Evolutionary conservation across 1,284 basidiomycete genomes (phyloP).

Genomic region (Puccinia horiana): DNA sequence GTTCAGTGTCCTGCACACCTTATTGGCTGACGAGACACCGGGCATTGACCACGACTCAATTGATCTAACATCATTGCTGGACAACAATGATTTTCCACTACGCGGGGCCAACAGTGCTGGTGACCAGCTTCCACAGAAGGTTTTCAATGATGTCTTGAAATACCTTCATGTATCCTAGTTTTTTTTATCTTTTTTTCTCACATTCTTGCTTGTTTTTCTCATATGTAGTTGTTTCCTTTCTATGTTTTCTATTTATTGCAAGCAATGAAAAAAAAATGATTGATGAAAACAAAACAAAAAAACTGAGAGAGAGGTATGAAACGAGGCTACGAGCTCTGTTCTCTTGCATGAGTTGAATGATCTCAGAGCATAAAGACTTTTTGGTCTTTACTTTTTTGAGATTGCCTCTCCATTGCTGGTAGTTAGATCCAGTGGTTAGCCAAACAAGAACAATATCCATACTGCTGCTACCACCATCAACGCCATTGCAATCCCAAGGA

Average conservation of each 20-base stretch:
- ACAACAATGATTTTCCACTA: too few relatives aligned
- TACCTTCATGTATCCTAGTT: not conserved
- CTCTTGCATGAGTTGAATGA: constrained; percentile 47
- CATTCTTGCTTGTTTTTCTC: not conserved
- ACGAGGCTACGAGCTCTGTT: constrained; percentile 56
- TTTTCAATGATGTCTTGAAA: not conserved
- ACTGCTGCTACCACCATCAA: not conserved
- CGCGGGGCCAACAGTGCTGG: too few relatives aligned
- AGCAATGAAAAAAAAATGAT: not conserved
- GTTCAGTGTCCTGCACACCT: too few relatives aligned
- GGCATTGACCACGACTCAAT: too few relatives aligned
- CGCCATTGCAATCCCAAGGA: not conserved
- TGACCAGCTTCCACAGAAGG: too few relatives aligned
- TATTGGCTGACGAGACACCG: too few relatives aligned
- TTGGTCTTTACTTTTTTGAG: constrained; percentile 3
- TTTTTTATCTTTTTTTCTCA: not conserved
- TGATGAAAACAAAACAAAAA: too few relatives aligned
- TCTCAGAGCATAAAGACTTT: constrained; percentile 10
- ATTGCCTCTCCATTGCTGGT: not conserved
- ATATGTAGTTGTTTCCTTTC: not conserved
- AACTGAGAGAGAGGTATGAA: constrained; percentile 58
- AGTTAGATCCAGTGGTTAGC: not conserved
- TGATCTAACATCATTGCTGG: too few relatives aligned
- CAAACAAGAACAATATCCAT: constrained; percentile 15
- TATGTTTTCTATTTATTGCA: not conserved